These are phyloP conservation scores for Alternaria tenuissima DNA, from an alignment of 2,329 filamentous ascomycete genomes.

Conservation along the genomic window DNA sequence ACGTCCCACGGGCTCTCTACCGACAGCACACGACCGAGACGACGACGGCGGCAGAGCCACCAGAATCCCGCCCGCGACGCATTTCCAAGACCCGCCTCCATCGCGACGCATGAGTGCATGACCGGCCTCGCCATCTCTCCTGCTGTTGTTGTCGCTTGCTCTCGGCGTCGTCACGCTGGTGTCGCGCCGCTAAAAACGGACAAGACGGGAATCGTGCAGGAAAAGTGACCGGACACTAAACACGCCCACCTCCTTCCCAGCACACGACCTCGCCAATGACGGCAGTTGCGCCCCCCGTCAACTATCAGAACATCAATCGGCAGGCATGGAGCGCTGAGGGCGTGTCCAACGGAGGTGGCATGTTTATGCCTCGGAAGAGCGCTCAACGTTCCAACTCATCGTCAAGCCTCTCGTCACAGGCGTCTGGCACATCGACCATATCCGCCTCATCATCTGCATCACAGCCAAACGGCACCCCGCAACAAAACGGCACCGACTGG, in stretches of 20 bases:
- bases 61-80: conserved; percentile 3
- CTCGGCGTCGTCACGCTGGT: conserved; percentile 37
- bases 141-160: conserved; percentile 27
- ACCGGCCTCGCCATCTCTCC: conserved; percentile 23
- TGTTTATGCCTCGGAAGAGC: conserved; percentile 87
- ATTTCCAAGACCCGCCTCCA: conserved; percentile 17
- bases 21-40: conserved; percentile 48
- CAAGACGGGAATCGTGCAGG: conserved; percentile 33
- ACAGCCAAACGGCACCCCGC: conserved; percentile 68
- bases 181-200: conserved; percentile 40
- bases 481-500: conserved; percentile 50
- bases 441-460: conserved; percentile 62
- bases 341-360: conserved; percentile 69
- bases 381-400: conserved; percentile 89
- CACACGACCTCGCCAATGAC: conserved; percentile 61
- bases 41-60: conserved; percentile 27
- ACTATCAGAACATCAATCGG: conserved; percentile 67
- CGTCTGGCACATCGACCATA: conserved; percentile 72
- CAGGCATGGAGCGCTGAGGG: conserved; percentile 69
- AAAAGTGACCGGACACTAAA: conserved; percentile 36
- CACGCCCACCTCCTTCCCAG: conserved; percentile 28
- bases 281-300: conserved; percentile 71
- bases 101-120: conserved; percentile 41
- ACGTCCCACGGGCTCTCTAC: conserved; percentile 45
- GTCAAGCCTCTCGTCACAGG: conserved; percentile 74